Evolutionary conservation across 169 alveolate genomes (phyloP).

Genomic region (Plasmodium vivax): DNA sequence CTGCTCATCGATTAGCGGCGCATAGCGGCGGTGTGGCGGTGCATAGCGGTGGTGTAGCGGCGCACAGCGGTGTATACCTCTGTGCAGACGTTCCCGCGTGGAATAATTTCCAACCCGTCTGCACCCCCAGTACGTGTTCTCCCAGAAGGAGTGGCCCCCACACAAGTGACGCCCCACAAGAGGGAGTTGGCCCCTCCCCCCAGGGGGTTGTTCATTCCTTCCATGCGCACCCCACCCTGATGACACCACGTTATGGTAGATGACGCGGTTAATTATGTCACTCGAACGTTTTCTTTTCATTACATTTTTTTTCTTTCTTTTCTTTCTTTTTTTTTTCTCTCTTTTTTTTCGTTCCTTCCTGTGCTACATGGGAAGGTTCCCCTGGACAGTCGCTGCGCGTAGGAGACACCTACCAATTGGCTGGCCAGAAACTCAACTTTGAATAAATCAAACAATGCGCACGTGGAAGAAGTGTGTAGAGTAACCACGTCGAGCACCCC

Average conservation of each 20-base stretch:
- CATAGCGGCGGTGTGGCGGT: background rate
- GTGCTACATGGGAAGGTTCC: background rate
- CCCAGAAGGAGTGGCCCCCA: background rate
- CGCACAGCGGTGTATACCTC: background rate
- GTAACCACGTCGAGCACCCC: no score
- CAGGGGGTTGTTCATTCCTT: background rate
- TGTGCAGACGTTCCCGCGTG: background rate
- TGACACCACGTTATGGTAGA: background rate
- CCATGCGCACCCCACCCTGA: background rate
- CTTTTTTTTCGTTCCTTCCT: background rate
- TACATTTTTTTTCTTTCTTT: no score
- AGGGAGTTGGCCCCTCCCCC: background rate
- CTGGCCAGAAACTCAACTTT: background rate
- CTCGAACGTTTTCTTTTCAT: background rate
- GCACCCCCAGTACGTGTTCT: background rate
- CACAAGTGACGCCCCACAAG: background rate
- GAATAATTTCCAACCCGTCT: background rate
- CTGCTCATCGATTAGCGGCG: conserved; percentile 20
- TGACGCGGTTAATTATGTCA: background rate
- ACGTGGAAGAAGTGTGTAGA: background rate
- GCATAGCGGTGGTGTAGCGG: background rate
- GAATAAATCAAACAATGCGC: background rate
- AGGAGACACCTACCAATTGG: background rate
- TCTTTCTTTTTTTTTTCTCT: background rate
- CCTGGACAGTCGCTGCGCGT: background rate